Evolutionary conservation across 31 red algal genomes (phyloP).

Genomic region (Endocladia muricata): DNA sequence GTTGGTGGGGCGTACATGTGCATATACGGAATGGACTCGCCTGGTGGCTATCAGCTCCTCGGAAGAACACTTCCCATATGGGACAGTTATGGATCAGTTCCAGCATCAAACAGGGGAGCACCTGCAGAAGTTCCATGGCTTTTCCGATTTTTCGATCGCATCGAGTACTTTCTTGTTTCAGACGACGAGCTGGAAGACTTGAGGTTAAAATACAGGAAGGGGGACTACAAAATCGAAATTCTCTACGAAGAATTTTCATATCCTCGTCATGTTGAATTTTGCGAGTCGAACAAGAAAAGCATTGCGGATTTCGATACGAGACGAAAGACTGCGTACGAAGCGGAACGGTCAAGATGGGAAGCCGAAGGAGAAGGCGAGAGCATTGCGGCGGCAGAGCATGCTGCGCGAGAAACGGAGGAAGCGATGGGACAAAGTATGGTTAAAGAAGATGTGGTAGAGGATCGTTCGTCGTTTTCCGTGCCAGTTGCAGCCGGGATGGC

Average conservation of each 20-base stretch:
- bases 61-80: constrained; percentile 83
- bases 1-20: constrained; percentile 85
- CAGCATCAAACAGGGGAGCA: constrained; percentile 55
- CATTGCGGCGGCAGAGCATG: constrained; percentile 63
- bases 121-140: constrained; percentile 65
- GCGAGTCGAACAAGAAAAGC: constrained; percentile 14
- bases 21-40: constrained; percentile 86
- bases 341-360: constrained; percentile 67
- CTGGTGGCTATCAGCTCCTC: constrained; percentile 81
- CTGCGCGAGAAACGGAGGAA: background rate
- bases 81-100: constrained; percentile 77
- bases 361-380: constrained; percentile 70
- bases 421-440: background rate
- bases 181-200: constrained; percentile 69
- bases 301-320: constrained; percentile 47
- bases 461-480: constrained; percentile 18
- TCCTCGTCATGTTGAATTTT: constrained; percentile 47
- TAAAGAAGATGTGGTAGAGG: no score
- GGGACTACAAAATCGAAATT: constrained; percentile 65
- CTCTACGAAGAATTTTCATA: constrained; percentile 55
- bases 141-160: constrained; percentile 72
- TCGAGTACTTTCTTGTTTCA: constrained; percentile 47
- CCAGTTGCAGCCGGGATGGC: constrained; percentile 47
- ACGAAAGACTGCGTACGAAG: constrained; percentile 48
- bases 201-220: constrained; percentile 45